Conservation (phyloP, 2,329 filamentous ascomycete species). For the Xylariales sp. region DNA sequence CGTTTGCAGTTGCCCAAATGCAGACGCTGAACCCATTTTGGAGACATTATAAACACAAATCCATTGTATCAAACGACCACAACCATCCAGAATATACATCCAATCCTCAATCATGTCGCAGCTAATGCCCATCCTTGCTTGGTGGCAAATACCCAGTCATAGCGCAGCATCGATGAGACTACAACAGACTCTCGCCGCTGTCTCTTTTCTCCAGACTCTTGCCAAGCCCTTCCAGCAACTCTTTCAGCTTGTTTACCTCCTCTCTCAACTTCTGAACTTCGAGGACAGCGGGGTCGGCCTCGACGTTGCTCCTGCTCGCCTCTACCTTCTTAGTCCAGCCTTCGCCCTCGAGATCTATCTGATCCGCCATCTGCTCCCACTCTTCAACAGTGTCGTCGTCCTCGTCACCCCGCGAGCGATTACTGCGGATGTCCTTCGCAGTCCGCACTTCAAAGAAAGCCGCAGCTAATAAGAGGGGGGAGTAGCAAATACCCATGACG, state of each 20-base stretch:
- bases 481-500: constrained; percentile 84
- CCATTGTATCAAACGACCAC: no score
- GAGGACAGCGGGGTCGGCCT: constrained; percentile 69
- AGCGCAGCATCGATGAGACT: no score
- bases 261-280: constrained; percentile 58
- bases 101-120: no score
- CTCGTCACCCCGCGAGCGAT: constrained; percentile 74
- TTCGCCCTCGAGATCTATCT: constrained; percentile 75
- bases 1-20: no score
- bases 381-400: constrained; percentile 88
- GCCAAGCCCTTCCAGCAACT: constrained; percentile 32
- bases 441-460: constrained; percentile 65
- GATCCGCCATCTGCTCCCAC: constrained; percentile 77
- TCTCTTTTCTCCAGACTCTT: constrained; percentile 15
- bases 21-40: no score
- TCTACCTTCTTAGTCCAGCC: constrained; percentile 81
- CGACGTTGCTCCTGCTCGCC: constrained; percentile 73
- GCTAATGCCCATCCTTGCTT: no score
- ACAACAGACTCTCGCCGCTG: constrained; percentile 15
- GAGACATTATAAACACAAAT: no score
- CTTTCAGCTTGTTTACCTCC: constrained; percentile 55
- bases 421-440: constrained; percentile 63
- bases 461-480: constrained; percentile 73
- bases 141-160: no score
- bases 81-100: no score